Percentiles rank a stretch among this genome's conserved stretches.
Conservation (phyloP, 495 filamentous ascomycete species). For the Neurospora intermedia region DNA sequence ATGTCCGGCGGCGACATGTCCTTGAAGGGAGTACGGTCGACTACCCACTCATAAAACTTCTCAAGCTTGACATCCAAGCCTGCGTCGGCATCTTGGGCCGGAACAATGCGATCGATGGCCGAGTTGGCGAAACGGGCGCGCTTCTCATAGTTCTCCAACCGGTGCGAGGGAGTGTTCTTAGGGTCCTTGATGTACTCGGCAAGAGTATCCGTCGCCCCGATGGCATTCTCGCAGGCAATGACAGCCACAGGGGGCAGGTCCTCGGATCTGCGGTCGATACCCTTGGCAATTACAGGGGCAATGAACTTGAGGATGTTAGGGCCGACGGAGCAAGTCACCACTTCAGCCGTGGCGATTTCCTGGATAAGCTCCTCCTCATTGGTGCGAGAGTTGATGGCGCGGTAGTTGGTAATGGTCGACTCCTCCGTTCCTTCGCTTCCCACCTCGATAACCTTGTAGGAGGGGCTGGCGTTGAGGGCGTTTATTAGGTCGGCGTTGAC, state of each 20-base stretch:
- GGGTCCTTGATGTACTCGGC: constrained; percentile 67
- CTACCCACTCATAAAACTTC: constrained; percentile 98
- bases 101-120: constrained; percentile 95
- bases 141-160: constrained; percentile 47
- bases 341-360: constrained; percentile 76
- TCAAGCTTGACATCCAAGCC: constrained; percentile 91
- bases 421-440: constrained; percentile 71
- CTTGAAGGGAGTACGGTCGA: constrained; percentile 73
- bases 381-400: constrained; percentile 87
- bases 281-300: constrained; percentile 86
- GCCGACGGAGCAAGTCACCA: constrained; percentile 94
- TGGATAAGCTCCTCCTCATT: constrained; percentile 67
- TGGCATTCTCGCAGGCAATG: constrained; percentile 96
- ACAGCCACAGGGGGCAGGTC: constrained; percentile 68
- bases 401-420: constrained; percentile 82
- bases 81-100: constrained; percentile 64
- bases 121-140: constrained; percentile 86
- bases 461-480: constrained; percentile 56
- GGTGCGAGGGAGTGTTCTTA: constrained; percentile 49
- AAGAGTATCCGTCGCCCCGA: constrained; percentile 79
- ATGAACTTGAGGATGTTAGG: constrained; percentile 94
- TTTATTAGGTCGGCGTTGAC: constrained; percentile 74
- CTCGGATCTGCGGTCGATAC: constrained; percentile 60
- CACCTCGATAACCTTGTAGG: constrained; percentile 89
- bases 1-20: constrained; percentile 47